Evolutionary conservation across 2,329 filamentous ascomycete species (phyloP), one percentile per base, ranked within the genome.

Genomic region (Epichloe gansuensis): DNA sequence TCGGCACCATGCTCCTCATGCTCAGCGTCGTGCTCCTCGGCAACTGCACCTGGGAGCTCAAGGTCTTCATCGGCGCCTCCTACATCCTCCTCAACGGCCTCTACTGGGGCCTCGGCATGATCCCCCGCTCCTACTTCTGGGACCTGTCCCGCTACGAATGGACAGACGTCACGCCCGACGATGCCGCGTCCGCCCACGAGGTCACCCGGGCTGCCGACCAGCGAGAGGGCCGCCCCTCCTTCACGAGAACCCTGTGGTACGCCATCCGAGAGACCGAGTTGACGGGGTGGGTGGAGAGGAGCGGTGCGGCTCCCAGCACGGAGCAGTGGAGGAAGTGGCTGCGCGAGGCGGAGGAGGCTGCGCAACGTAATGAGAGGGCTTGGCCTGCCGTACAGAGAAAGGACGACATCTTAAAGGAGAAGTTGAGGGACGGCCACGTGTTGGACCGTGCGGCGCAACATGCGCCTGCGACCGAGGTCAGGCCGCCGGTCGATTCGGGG

Each of bases 1-100:
- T 75, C 2, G 79, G 76, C 36, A 84, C 80, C 8, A 71, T 79
- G 8, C 57, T 82, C 27, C 71, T 84, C 44, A 84, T 84, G 80
- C 60, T 77, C 3, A 73, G 75, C 1, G 77, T 84, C 11, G 76
- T 84, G 12, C 65, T 82, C 13, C 64, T 84, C 36, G 80, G 79
- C 1, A 83, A 83, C 60, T 80, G 78, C 63, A 72, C 72, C n/a
- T 82, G 78, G 71, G 70, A 72, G 44, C 75, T 76, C 54, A 80
- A 84, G 63, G 72, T 77, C 9, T 74, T 79, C 11, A 77, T 82
- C 54, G 78, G 77, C 6, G 68, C 65, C 2, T 69, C 73, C 1
- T 84, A 84, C 57, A 76, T 84, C 51, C 56, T 75, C 4, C 69
- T 84, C 48, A 84, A 84, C 54, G 75, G 73, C 9, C 61, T 77